Base-by-base conservation (phyloP, 257 asterid genomes). In the Orobanche coerulescens region DNA sequence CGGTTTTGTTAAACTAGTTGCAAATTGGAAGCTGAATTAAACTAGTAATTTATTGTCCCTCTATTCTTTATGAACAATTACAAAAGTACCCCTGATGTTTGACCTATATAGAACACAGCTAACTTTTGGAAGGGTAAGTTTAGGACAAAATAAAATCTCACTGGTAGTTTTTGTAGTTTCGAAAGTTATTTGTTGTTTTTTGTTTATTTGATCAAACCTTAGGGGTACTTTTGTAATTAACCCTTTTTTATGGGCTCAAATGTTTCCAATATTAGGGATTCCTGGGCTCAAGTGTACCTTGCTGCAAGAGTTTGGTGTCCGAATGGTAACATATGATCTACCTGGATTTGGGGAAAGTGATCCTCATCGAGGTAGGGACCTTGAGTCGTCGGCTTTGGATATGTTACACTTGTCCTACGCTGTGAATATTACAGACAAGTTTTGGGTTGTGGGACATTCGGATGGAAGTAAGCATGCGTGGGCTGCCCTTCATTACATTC, bases 341-440 rank as follows among this genome's bases (percentile, higher is more conserved):
- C 98, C 98, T 3, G 98, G 98, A 22, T 84, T 93, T 71, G 98
- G 98, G 28, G 95, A 93, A 72, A 93, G 98, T 63, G 98, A 86
- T 74, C 94, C 98, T 61, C 94, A 93, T 79, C 95, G 90, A 14
- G 42, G 40, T 31, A 80, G 98, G 76, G 61, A 82, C 74, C 96
- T 93, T 15, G 96, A 93, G 74, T 78, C 98, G 33, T 93, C 97
- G 12, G 95, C 98, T 66, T 16, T 86, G 83, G 98, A 93, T 76
- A 77, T 93, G 68, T 68, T 89, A 31, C 89, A 93, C 78, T 78
- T 93, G 63, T 83, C 98, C 4, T 84, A 82, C 76, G 80, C 95
- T 54, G 76, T 84, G 76, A 83, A 82, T 73, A 57, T 93, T 42
- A 80, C 88, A 1, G 95, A 76, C 60, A 93, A 93, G 43, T 86